Base-by-base conservation (phyloP, 202 grass and related monocot genomes). In the Bolboschoenoplectus hybrid region DNA sequence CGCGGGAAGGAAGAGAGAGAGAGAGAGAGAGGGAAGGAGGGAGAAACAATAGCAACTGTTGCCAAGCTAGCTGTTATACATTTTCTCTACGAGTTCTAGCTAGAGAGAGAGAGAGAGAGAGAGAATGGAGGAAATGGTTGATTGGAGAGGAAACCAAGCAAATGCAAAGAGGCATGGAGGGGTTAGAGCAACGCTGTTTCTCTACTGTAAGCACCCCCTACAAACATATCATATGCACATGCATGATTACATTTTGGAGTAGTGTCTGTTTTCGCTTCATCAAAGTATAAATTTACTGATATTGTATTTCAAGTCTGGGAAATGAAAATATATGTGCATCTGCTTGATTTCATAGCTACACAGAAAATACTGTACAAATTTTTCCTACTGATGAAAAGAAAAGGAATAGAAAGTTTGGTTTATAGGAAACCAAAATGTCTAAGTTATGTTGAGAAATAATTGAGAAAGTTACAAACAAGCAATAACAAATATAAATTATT, bases 161-260 rank as follows among this genome's bases (percentile, higher is more conserved):
- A 52, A 70, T 70, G 32, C 81, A 56, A 84, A 84, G 81, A 84
- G 45, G 50, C 81, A 84, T 84, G 81, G 81, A 50, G 63, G 81
- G 11, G 20, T 84, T 14, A 84, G 81, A 70, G 81, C 63, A 65
- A 67, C 81, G 38, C 62, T 84, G 9, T 84, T 84, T 84, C 81
- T 84, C 19, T 84, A 84, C 6, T 66, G 81, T 84, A 84, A 84
- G 62, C 63, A 90, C 35, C 9, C 7, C 9, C 44, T 5, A 76
- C 17, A 12, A 81, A 9, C 36, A 72, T 66, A 56, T 66, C 36
- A 72, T 66, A 56, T 66, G 1, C 6, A 3, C 73, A 34, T 55
- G 41, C 53, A 81, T 81, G 55, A 80, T 72, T 71, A 19, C 41
- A 71, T 45, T 8, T 71, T 71, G 67, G 6, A 19, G 40, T 46